Evolutionary conservation across 1,139 yeast genomes (phyloP), one percentile per base, ranked within the genome.

Genomic region (Candida dubliniensis): DNA sequence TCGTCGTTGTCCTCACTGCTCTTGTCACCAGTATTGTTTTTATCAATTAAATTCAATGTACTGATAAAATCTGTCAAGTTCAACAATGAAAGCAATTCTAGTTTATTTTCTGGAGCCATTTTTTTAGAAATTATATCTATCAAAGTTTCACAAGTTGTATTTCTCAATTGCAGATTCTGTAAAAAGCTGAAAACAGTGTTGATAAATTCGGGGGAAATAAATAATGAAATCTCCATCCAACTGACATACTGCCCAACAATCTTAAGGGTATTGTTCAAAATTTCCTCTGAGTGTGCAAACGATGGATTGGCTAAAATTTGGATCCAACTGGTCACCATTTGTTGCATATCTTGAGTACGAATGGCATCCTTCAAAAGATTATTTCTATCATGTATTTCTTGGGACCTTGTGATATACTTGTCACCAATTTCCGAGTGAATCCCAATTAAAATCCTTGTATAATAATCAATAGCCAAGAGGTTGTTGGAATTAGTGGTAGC

Each of bases 391-490:
- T 81, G 82, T 29, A 74, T 63, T 25, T 74, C 76, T 52, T 80
- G 80, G 13, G 84, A 79, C 53, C 96, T 77, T 27, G 82, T 69
- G 52, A 90, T 85, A 55, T 90, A 77, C 58, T 87, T 93, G 63
- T 95, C 99, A 27, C 96, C 99, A 52, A 95, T 89, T 64, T 91
- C 97, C 40, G 83, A 84, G 60, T 95, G 97, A 48, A 93, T 81
- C 25, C 87, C 80, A 39, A 83, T 66, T 46, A 90, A 69, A 12
- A 89, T 77, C 56, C 97, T 77, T 37, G 87, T 66, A 60, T 86
- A 90, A 63, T 87, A 81, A 59, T 91, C 98, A 11, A 84, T 73
- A 3, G 87, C 88, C 9, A 77, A 57, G 32, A 41, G 49, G 47
- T 63, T 54, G 31, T 60, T 56, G 10, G 10, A 4, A 27, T 8